A percentile compares a stretch with the other conserved stretches of the same genome.
These are phyloP conservation scores for Magnolia changhungtana DNA, from an alignment of 164 flowering plant genomes.

Conservation along the genomic window DNA sequence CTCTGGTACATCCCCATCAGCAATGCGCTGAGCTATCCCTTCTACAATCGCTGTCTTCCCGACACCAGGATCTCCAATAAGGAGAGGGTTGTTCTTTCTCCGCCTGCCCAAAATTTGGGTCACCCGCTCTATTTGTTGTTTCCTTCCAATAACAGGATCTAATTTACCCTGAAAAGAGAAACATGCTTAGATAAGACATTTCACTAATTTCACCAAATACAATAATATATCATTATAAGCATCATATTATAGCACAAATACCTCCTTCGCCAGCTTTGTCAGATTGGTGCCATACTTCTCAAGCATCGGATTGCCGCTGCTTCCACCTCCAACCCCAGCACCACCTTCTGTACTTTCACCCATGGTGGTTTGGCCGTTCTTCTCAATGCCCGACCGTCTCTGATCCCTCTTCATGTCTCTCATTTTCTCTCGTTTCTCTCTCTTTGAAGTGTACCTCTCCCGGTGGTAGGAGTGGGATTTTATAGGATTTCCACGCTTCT, in stretches of 20 bases:
- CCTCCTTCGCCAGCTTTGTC: slow-evolving; percentile 94
- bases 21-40: slow-evolving; percentile 94
- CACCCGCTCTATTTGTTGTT: slow-evolving; percentile 83
- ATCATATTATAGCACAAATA: slow-evolving; percentile 12
- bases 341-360: slow-evolving; percentile 78
- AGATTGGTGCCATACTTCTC: slow-evolving; percentile 74
- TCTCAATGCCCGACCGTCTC: too few relatives aligned
- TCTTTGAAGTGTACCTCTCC: too few relatives aligned
- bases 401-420: too few relatives aligned
- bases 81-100: slow-evolving; percentile 93
- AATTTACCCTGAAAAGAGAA: slow-evolving; percentile 67
- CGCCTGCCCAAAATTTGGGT: slow-evolving; percentile 90
- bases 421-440: too few relatives aligned
- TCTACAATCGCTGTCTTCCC: slow-evolving; percentile 99
- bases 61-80: slow-evolving; percentile 98
- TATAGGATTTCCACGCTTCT: too few relatives aligned
- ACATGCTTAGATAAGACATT: not conserved
- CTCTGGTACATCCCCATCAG: slow-evolving; percentile 93
- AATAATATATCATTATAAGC: not conserved
- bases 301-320: slow-evolving; percentile 42
- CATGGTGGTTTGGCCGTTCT: slow-evolving; percentile 13
- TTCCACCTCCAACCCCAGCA: slow-evolving; percentile 72
- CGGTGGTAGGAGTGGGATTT: too few relatives aligned
- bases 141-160: slow-evolving; percentile 98
- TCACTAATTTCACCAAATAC: not conserved